Evolutionary conservation across 2,329 filamentous ascomycete genomes (phyloP).

Genomic region (Fusarium palustre): DNA sequence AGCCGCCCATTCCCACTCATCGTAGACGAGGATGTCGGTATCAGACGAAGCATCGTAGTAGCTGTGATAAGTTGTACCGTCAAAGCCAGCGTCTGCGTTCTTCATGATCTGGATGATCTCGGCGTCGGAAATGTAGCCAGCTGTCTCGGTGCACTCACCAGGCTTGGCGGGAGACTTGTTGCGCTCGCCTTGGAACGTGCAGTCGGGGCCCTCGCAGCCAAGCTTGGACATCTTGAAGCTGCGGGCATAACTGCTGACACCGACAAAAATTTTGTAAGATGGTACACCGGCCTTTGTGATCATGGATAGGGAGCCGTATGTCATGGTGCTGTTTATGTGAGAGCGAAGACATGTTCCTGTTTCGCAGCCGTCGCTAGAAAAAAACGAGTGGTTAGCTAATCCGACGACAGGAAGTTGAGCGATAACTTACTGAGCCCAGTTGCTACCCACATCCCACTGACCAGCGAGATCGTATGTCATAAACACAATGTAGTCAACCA

Average conservation of each 20-base stretch:
- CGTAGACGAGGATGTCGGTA: not conserved
- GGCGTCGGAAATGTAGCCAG: not conserved
- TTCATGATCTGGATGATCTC: not conserved
- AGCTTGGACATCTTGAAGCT: not conserved
- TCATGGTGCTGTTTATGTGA: not conserved
- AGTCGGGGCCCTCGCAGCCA: not conserved
- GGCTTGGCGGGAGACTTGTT: not conserved
- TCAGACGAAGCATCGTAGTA: not conserved
- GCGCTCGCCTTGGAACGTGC: not conserved
- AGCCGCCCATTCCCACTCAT: not conserved
- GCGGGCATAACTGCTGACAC: not conserved
- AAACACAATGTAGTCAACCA: slow-evolving; percentile 50
- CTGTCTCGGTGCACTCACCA: not conserved
- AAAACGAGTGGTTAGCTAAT: too few relatives aligned
- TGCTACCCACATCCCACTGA: not conserved
- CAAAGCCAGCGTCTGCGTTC: not conserved
- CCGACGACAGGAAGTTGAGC: too few relatives aligned
- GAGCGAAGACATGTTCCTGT: not conserved
- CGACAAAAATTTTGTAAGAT: not conserved
- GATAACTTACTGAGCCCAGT: not conserved
- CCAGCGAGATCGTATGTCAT: slow-evolving; percentile 35
- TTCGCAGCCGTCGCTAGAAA: not conserved
- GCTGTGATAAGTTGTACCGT: too few relatives aligned
- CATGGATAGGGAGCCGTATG: not conserved
- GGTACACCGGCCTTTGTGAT: not conserved